These are phyloP conservation scores for Lichtheimia hyalospora DNA, from an alignment of 371 early-diverging fungal genomes.

Conservation along the genomic window DNA sequence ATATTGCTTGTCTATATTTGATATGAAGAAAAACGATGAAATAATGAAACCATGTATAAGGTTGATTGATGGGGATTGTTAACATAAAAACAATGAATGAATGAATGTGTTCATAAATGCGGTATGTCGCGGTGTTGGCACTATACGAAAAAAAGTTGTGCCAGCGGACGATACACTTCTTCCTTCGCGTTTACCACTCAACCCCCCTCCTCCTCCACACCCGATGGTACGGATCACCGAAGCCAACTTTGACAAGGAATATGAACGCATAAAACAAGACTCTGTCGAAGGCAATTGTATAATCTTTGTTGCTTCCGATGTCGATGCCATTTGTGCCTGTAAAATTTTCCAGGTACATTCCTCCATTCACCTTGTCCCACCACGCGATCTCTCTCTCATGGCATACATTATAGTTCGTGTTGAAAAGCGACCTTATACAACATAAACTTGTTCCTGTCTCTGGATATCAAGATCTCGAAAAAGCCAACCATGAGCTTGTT, in stretches of 20 bases:
- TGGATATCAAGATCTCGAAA: conserved; percentile 66
- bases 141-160: too few species aligned
- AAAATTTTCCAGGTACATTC: conserved; percentile 71
- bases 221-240: conserved; percentile 46
- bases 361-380: background rate
- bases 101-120: too few species aligned
- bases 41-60: too few species aligned
- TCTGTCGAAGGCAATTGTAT: conserved; percentile 51
- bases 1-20: too few species aligned
- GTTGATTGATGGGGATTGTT: too few species aligned
- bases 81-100: too few species aligned
- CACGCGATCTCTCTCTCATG: background rate
- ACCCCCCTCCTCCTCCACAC: background rate
- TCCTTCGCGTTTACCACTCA: background rate
- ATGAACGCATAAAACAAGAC: conserved; percentile 48
- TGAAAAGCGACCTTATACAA: conserved; percentile 73
- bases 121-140: too few species aligned
- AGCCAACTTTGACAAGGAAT: conserved; percentile 37
- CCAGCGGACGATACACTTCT: too few species aligned
- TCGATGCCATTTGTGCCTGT: conserved; percentile 86
- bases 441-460: conserved; percentile 81
- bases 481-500: conserved; percentile 54
- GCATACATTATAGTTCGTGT: conserved; percentile 45
- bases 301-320: conserved; percentile 80
- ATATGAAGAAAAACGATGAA: too few species aligned